A percentile compares a stretch with the other conserved stretches of the same genome.
phyloP scores from a whole-genome alignment of 371 early-diverging fungal genomes.

The Cokeromyces recurvatus region DNA sequence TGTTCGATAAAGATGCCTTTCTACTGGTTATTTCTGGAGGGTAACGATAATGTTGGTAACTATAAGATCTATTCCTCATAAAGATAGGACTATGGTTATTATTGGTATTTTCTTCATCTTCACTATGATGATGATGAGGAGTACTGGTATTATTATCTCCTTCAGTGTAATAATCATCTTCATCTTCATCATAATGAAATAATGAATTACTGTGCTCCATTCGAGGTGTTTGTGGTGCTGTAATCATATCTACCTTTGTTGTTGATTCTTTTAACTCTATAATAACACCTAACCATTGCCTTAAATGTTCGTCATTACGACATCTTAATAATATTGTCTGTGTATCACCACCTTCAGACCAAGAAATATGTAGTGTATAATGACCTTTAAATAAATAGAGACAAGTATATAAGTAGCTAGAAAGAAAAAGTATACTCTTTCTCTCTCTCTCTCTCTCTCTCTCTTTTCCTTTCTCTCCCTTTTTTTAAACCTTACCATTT shows the following conservation, averaged over 20 bases:
- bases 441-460: no score
- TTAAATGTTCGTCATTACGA: conserved; percentile 87
- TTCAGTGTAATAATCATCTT: conserved; percentile 11
- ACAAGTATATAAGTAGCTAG: not conserved
- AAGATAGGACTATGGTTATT: not conserved
- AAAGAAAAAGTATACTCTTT: no score
- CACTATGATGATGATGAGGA: conserved; percentile 3
- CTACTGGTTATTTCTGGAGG: conserved; percentile 2
- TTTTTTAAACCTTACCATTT: conserved; percentile 39
- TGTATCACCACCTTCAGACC: conserved; percentile 43
- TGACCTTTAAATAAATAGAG: conserved; percentile 15
- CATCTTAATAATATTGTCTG: conserved; percentile 86
- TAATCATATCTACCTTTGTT: conserved; percentile 11
- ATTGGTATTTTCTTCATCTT: conserved; percentile 14
- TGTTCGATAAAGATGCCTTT: conserved; percentile 9
- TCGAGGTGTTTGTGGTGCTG: conserved; percentile 18
- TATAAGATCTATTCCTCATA: conserved; percentile 10
- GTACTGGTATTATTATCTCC: not conserved
- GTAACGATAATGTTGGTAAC: conserved; percentile 14
- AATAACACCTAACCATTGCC: conserved; percentile 72
- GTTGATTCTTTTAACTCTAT: conserved; percentile 51
- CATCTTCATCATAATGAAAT: conserved; percentile 30
- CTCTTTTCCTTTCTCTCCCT: no score
- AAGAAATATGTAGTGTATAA: conserved; percentile 29
- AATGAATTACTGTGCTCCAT: conserved; percentile 5